phyloP scores from a whole-genome alignment of 73 alveolate genomes.

The Effrenium voratum region DNA sequence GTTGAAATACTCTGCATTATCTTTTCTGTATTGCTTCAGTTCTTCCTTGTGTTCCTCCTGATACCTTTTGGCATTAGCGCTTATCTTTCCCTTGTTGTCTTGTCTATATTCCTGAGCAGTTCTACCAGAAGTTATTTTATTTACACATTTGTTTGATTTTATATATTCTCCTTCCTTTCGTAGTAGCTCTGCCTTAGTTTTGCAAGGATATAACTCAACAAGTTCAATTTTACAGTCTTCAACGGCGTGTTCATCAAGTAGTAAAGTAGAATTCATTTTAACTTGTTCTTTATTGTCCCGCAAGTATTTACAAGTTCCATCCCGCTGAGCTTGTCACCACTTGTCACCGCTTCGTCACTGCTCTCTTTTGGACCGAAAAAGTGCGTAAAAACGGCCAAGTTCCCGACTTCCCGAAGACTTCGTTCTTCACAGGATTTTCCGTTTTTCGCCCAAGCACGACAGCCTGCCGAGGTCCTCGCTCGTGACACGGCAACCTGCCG shows the following conservation, averaged over 20 bases:
- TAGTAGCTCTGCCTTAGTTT: neutral
- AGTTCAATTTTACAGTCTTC: conserved; percentile 1
- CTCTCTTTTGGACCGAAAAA: too few species aligned
- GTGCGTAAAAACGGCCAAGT: too few species aligned
- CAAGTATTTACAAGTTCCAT: too few species aligned
- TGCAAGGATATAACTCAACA: neutral
- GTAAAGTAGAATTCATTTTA: neutral
- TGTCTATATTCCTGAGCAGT: neutral
- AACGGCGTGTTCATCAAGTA: neutral
- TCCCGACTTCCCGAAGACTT: too few species aligned
- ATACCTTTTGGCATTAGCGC: neutral
- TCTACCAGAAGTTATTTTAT: neutral
- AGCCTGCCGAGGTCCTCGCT: too few species aligned
- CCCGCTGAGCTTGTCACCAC: too few species aligned
- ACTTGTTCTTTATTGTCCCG: too few species aligned
- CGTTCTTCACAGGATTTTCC: too few species aligned
- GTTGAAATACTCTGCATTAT: neutral
- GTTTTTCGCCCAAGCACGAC: too few species aligned
- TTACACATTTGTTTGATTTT: neutral
- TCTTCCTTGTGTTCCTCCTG: neutral
- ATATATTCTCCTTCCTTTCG: conserved; percentile 5
- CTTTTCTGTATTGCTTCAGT: neutral
- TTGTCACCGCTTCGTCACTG: too few species aligned
- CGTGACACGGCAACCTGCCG: too few species aligned
- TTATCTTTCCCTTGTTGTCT: neutral